phyloP scores from a whole-genome alignment of 768 basidiomycete genomes.

The Suillus americanus region DNA sequence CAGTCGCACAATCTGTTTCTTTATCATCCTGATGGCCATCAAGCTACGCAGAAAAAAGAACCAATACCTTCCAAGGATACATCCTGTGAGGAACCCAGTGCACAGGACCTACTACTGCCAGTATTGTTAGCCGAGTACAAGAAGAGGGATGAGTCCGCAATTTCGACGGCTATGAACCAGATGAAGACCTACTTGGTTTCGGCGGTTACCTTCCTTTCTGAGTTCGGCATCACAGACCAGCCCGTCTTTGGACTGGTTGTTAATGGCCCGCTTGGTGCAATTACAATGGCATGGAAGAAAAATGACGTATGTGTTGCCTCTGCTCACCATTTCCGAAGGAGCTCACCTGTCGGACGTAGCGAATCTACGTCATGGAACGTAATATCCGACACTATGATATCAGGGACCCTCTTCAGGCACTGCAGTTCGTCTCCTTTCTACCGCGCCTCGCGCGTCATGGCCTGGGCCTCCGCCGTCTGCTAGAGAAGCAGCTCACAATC shows the following conservation, averaged over 20 bases:
- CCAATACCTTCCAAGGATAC: background rate
- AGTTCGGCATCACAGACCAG: background rate
- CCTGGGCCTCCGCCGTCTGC: background rate
- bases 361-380: background rate
- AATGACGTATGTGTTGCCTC: background rate
- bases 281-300: background rate
- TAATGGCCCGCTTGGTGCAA: background rate
- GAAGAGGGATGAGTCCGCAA: background rate
- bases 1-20: no score
- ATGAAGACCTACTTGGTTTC: background rate
- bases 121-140: background rate
- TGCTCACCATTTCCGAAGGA: background rate
- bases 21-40: background rate
- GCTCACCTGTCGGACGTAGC: background rate
- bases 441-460: background rate
- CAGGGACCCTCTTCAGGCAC: background rate
- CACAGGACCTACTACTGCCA: background rate
- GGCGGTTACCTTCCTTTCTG: background rate
- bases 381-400: background rate
- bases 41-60: background rate
- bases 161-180: background rate
- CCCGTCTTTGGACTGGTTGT: conserved; percentile 2
- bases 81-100: no score
- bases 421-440: background rate
- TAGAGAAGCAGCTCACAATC: background rate